A percentile compares a stretch with the other conserved stretches of the same genome.
Conservation (phyloP, 768 basidiomycete genomes). For the Termitomyces sp. region DNA sequence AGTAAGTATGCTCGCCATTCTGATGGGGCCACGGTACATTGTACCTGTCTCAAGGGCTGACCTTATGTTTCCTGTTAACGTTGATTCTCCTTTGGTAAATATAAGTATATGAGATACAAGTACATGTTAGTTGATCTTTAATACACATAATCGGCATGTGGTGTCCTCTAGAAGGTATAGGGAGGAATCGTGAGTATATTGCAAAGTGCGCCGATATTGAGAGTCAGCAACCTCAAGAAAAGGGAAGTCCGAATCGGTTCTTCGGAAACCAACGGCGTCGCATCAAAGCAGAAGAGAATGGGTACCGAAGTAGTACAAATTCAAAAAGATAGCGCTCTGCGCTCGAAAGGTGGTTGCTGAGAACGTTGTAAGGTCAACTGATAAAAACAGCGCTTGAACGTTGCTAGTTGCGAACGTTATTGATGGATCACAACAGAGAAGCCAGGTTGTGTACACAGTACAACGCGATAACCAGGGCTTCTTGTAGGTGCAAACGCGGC, state of each 20-base stretch:
- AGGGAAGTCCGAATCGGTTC: not conserved
- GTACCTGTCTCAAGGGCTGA: not conserved
- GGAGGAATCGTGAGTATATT: not conserved
- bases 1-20: not conserved
- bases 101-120: not conserved
- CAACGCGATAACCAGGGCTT: not conserved
- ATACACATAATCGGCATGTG: not conserved
- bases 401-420: not conserved
- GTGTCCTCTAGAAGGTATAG: not conserved
- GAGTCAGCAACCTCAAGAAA: not conserved
- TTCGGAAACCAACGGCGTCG: not conserved
- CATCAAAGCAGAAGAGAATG: slow-evolving; percentile 1
- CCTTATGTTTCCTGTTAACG: not conserved
- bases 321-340: not conserved
- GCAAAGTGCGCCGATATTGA: not conserved
- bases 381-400: not conserved
- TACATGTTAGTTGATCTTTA: not conserved
- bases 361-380: not conserved
- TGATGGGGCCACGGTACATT: not conserved
- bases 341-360: not conserved
- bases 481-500: not conserved
- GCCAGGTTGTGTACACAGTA: not conserved
- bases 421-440: not conserved
- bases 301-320: not conserved
- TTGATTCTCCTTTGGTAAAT: not conserved